These are phyloP conservation scores for Chaetomium strumarium DNA, from an alignment of 2,329 filamentous ascomycete genomes.

Conservation along the genomic window DNA sequence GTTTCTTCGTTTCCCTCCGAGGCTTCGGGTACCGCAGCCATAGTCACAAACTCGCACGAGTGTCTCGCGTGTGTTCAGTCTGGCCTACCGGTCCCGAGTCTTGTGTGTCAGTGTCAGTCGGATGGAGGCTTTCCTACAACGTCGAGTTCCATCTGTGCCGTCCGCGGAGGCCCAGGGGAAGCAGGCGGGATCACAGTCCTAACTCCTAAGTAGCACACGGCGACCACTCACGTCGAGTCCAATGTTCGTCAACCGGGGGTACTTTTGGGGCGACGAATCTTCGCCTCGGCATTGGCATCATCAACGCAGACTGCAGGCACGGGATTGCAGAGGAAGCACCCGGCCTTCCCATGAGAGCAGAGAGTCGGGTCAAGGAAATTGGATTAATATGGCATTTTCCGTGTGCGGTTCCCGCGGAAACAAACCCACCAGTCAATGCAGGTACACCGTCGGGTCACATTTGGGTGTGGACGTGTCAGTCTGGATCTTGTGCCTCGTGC, in stretches of 20 bases:
- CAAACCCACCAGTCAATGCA: background rate
- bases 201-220: no score
- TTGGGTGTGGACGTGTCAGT: slow-evolving; percentile 3
- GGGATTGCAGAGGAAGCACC: no score
- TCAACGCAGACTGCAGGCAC: no score
- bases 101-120: background rate
- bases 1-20: no score
- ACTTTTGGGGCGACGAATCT: no score
- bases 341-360: background rate
- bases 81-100: background rate
- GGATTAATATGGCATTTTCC: background rate
- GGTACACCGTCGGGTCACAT: slow-evolving; percentile 1
- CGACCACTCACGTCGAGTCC: no score
- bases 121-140: background rate
- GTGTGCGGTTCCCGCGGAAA: background rate
- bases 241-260: no score
- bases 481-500: background rate
- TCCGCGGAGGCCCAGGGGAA: background rate
- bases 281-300: no score
- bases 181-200: no score
- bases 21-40: no score
- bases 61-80: background rate
- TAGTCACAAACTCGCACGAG: background rate
- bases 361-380: background rate
- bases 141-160: background rate